A percentile compares a stretch with the other conserved stretches of the same genome.
Evolutionary conservation across 2,329 filamentous ascomycete genomes (phyloP).

Genomic region (Aspergillus sp.): DNA sequence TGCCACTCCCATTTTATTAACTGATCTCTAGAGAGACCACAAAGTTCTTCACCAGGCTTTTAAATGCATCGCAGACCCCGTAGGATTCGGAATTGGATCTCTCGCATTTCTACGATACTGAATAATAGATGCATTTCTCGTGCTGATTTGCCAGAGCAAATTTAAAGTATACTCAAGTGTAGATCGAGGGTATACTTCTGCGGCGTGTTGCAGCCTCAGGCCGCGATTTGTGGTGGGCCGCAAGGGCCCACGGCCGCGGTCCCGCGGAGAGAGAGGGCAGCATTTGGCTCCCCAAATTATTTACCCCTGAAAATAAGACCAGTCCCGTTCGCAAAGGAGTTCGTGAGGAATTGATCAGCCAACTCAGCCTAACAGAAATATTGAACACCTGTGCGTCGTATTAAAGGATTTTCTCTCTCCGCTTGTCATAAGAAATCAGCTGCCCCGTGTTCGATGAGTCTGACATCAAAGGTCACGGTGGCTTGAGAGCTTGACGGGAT

Average conservation of each 20-base stretch:
- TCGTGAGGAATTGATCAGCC: not conserved
- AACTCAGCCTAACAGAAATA: not conserved
- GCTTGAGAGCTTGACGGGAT: conserved; percentile 1
- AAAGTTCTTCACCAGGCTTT: no score
- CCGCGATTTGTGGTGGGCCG: conserved; percentile 12
- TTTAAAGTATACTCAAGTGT: no score
- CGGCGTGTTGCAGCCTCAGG: not conserved
- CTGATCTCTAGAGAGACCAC: no score
- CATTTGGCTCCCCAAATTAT: conserved; percentile 8
- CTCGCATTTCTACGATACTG: no score
- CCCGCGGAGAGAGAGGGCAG: conserved; percentile 7
- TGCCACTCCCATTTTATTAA: no score
- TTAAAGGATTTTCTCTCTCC: not conserved
- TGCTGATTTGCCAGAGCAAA: no score
- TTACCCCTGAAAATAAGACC: conserved; percentile 27
- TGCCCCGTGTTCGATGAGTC: not conserved
- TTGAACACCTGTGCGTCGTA: not conserved
- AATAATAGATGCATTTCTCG: no score
- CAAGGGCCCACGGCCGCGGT: conserved; percentile 24
- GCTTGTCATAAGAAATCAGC: not conserved
- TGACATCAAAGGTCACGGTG: not conserved
- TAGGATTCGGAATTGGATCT: no score
- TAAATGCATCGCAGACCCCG: no score
- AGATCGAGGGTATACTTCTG: not conserved
- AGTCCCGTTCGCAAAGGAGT: not conserved